Base-by-base conservation (phyloP, 345 rosid genomes). In the Geranium rotundifolium region DNA sequence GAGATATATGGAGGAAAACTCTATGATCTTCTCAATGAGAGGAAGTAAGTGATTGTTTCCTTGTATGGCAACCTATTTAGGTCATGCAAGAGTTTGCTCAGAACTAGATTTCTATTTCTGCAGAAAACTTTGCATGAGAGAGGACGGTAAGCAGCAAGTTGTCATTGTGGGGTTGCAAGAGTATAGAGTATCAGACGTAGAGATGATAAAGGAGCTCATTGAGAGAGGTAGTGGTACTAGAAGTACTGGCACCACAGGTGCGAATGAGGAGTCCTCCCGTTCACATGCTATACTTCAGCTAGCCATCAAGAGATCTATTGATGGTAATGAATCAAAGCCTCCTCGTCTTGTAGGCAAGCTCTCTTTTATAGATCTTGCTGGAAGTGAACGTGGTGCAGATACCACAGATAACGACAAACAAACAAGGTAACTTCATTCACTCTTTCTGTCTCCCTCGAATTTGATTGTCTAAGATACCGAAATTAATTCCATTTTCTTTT, bases 381-480 rank as follows among this genome's bases (percentile, higher is more conserved):
- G 97, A 82, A 89, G 99, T 80, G 99, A 89, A 75, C 95, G 99
- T 55, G 99, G 99, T 69, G 99, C 99, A 31, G 99, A 92, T 77
- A 89, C 99, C 62, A 92, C 99, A 27, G 99, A 92, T 76, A 92
- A 92, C 66, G 99, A 92, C 75, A 92, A 89, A 71, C 97, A 87
- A 77, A 92, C 99, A 2, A 88, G 99, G 99, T 87, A 75, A 61
- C 37, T 64, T 60, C 41, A 27, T 39, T 60, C 19, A 10, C 58
- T 54, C 59, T 14, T 8, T 17, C 17, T 60, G 52, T 59, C 13
- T 62, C 14, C 12, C 56, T 29, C 18, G 30, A 49, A 29, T 5
- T 5, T 34, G 41, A 8, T 34, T 34, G 1, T 34, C 10, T 34
- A 34, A 34, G 41, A 34, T 34, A 34, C 41, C 5, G 17, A 23